These are phyloP conservation scores for Cryptococcus amylolentus DNA, from an alignment of 1,284 basidiomycete species.

Conservation along the genomic window DNA sequence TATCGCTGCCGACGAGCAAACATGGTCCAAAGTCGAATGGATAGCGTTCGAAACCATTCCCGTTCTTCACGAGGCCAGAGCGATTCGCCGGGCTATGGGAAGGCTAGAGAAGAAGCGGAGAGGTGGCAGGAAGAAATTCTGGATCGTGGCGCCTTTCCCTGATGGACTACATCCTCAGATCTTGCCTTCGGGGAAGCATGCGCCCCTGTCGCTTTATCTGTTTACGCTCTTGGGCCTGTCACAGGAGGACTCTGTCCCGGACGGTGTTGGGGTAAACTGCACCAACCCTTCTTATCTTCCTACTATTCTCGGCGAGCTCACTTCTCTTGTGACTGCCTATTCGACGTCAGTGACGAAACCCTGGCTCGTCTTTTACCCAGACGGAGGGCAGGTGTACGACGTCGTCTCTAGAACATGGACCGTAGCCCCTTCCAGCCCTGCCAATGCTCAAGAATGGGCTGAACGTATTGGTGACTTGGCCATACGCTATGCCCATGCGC, in stretches of 20 bases:
- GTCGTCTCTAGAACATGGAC: slow-evolving; percentile 55
- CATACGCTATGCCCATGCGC: slow-evolving; percentile 15
- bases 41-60: slow-evolving; percentile 79
- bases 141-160: slow-evolving; percentile 70
- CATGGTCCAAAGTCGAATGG: slow-evolving; percentile 61
- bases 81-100: slow-evolving; percentile 62
- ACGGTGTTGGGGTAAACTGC: slow-evolving; percentile 69
- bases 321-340: slow-evolving; percentile 1
- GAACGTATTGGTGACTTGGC: slow-evolving; percentile 47
- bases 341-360: slow-evolving; percentile 31
- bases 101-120: slow-evolving; percentile 41
- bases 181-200: slow-evolving; percentile 10
- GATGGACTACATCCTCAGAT: slow-evolving; percentile 56
- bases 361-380: slow-evolving; percentile 69
- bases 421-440: slow-evolving; percentile 3
- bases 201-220: slow-evolving; percentile 50
- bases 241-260: slow-evolving; percentile 39
- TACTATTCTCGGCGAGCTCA: slow-evolving; percentile 5
- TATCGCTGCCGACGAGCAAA: slow-evolving; percentile 54
- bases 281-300: slow-evolving; percentile 50
- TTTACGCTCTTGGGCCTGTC: slow-evolving; percentile 26
- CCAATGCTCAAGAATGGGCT: slow-evolving; percentile 52
- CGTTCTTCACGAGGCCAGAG: slow-evolving; percentile 61
- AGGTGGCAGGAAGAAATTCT: slow-evolving; percentile 61
- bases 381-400: slow-evolving; percentile 63